Conservation (phyloP, 1,139 yeast species). For the Hemisphaericaspora subhashii region DNA sequence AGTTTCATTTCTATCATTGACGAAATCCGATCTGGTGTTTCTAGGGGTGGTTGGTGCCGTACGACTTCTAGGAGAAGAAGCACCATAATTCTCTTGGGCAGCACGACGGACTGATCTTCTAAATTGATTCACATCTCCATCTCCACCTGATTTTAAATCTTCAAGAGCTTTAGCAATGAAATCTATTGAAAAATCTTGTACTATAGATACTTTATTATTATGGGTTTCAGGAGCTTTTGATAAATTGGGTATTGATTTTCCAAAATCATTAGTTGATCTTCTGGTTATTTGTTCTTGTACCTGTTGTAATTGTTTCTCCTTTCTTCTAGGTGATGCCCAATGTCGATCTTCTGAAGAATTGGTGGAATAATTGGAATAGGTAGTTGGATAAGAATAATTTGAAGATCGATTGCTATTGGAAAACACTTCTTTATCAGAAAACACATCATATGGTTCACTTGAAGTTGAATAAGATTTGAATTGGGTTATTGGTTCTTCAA, state of each 20-base stretch:
- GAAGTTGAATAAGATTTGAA: conserved; percentile 21
- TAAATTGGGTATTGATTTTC: conserved; percentile 8
- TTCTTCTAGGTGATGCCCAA: conserved; percentile 57
- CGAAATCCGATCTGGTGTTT: conserved; percentile 26
- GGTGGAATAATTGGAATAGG: conserved; percentile 31
- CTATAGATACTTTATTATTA: conserved; percentile 35
- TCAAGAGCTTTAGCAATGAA: conserved; percentile 61
- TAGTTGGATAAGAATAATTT: conserved; percentile 52
- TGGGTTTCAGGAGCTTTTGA: conserved; percentile 9
- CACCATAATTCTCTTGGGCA: conserved; percentile 14
- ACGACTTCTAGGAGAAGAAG: conserved; percentile 10
- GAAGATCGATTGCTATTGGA: conserved; percentile 37
- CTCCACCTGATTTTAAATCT: conserved; percentile 64
- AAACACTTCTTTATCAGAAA: conserved; percentile 32
- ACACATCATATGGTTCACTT: conserved; percentile 16
- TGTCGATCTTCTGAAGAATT: conserved; percentile 26
- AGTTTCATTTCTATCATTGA: conserved; percentile 38
- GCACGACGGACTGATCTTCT: conserved; percentile 38
- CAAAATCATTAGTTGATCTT: conserved; percentile 18
- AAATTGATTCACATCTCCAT: conserved; percentile 52
- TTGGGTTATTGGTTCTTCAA: conserved; percentile 17
- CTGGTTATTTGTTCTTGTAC: conserved; percentile 44
- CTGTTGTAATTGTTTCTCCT: conserved; percentile 34
- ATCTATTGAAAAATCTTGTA: conserved; percentile 48
- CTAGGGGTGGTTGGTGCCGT: conserved; percentile 23